Percentiles rank a stretch among this genome's conserved stretches.
Conservation (phyloP, 257 asterid genomes). For the Fraxinus americana region DNA sequence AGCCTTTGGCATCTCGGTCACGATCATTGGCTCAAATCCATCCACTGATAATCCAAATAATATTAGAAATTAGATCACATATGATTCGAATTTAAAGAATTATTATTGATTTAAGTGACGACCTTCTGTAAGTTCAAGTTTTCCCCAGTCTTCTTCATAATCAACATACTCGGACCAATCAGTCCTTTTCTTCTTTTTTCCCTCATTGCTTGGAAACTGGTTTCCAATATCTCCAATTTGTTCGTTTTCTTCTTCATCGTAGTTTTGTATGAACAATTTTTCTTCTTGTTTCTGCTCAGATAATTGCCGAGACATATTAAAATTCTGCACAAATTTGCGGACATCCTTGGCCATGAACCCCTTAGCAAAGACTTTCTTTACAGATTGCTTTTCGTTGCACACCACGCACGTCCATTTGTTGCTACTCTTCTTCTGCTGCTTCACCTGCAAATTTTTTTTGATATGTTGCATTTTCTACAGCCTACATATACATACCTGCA, state of each 20-base stretch:
- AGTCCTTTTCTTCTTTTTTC: conserved; percentile 43
- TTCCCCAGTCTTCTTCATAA: conserved; percentile 30
- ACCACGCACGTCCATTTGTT: conserved; percentile 88
- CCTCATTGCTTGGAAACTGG: conserved; percentile 14
- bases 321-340: conserved; percentile 76
- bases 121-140: conserved; percentile 34
- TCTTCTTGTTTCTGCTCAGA: conserved; percentile 41
- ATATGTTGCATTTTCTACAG: neutral
- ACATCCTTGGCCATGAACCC: conserved; percentile 79
- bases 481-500: neutral
- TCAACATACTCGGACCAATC: conserved; percentile 85
- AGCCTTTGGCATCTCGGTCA: conserved; percentile 69
- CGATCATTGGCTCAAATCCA: conserved; percentile 49
- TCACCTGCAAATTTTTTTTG: conserved; percentile 57
- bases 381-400: conserved; percentile 87
- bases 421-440: conserved; percentile 94
- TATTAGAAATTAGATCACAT: neutral
- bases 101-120: conserved; percentile 21
- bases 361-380: conserved; percentile 60
- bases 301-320: conserved; percentile 82
- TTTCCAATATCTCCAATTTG: conserved; percentile 20
- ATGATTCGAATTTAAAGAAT: neutral
- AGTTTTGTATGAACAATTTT: neutral
- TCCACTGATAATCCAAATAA: conserved; percentile 42
- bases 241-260: conserved; percentile 17